These are phyloP conservation scores for Russula sp. DNA, from an alignment of 768 basidiomycete genomes.

Conservation along the genomic window DNA sequence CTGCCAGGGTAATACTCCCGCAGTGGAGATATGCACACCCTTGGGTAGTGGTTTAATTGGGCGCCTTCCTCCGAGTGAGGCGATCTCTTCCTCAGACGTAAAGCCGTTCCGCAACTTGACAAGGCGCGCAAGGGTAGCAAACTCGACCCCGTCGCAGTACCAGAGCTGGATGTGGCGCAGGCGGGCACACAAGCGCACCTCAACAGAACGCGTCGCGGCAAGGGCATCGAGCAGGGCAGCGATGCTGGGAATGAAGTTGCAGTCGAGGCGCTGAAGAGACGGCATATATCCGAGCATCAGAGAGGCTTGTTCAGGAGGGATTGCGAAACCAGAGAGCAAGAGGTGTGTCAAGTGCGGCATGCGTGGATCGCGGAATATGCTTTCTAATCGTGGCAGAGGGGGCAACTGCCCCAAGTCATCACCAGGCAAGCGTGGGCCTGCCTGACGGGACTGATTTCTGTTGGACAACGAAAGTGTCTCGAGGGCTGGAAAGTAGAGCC, in stretches of 20 bases:
- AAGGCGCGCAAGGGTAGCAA: not conserved
- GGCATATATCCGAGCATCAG: constrained; percentile 19
- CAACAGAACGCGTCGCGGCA: not conserved
- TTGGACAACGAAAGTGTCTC: constrained; percentile 17
- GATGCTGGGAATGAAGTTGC: constrained; percentile 13
- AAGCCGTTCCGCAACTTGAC: constrained; percentile 16
- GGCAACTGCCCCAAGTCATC: not conserved
- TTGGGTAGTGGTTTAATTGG: constrained; percentile 5
- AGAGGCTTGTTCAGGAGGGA: constrained; percentile 7
- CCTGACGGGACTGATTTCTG: not conserved
- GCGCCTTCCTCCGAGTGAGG: not conserved
- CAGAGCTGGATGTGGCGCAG: constrained; percentile 17
- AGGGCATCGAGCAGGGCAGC: constrained; percentile 8
- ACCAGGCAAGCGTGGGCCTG: not conserved
- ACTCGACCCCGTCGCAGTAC: constrained; percentile 9
- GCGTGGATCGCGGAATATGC: constrained; percentile 20
- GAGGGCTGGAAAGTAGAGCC: constrained; percentile 15
- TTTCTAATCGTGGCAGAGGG: constrained; percentile 12
- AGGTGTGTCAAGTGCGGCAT: constrained; percentile 15
- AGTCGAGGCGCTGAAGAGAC: constrained; percentile 17
- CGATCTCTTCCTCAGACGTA: not conserved
- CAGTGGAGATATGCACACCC: not conserved
- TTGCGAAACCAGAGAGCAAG: constrained; percentile 10
- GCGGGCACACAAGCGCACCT: constrained; percentile 1
- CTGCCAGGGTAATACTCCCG: not conserved